A percentile compares a stretch with the other conserved stretches of the same genome.
Conservation (phyloP, 2,329 filamentous ascomycete genomes). For the Fusarium sambucinum region DNA sequence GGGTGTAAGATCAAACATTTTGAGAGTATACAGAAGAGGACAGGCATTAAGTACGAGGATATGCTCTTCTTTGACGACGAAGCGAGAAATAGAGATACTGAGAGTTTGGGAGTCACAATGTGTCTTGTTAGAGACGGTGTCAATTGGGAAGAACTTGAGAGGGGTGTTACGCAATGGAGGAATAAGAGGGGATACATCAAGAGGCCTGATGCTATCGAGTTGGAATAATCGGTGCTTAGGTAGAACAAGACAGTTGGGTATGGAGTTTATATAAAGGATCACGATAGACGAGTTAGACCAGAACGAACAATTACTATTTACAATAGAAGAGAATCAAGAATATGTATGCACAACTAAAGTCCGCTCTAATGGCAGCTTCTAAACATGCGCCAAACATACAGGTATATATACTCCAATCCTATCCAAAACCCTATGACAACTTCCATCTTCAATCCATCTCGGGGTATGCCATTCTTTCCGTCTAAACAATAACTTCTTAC, state of each 20-base stretch:
- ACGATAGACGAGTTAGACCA: neutral
- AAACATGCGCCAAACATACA: constrained; percentile 19
- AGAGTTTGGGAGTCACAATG: constrained; percentile 84
- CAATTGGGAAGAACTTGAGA: constrained; percentile 80
- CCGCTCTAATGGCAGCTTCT: constrained; percentile 21
- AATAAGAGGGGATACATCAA: constrained; percentile 68
- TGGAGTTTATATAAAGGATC: constrained; percentile 2
- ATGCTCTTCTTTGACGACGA: constrained; percentile 99
- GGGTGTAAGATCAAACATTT: constrained; percentile 90
- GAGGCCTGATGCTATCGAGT: constrained; percentile 19
- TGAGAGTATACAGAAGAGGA: constrained; percentile 75
- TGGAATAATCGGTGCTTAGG: constrained; percentile 1
- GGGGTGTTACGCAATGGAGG: constrained; percentile 84
- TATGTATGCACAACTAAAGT: constrained; percentile 11
- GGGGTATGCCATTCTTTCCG: constrained; percentile 34
- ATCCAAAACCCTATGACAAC: neutral
- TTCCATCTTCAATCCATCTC: neutral
- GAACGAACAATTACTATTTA: neutral
- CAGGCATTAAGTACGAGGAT: constrained; percentile 78
- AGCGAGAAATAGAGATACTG: constrained; percentile 84
- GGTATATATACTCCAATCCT: constrained; percentile 19
- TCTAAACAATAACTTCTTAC: constrained; percentile 22
- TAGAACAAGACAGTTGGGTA: neutral
- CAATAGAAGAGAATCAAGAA: constrained; percentile 15
- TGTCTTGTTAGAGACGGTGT: constrained; percentile 84